Evolutionary conservation across 169 alveolate species (phyloP).

Genomic region (Plasmodium malariae): DNA sequence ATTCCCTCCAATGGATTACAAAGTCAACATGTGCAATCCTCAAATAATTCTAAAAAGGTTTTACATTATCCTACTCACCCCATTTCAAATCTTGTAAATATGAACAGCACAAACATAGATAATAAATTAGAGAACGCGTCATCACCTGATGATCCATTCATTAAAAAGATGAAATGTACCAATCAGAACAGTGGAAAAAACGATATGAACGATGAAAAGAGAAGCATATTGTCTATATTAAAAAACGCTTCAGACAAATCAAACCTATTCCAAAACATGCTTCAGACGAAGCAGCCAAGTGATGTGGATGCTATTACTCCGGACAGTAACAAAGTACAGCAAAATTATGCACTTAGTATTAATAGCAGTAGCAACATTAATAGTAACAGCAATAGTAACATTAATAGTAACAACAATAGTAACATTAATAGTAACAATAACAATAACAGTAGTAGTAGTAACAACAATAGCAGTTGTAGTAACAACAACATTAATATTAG

Average conservation of each 20-base stretch:
- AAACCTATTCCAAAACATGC: constrained; percentile 19
- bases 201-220: constrained; percentile 18
- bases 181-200: constrained; percentile 2
- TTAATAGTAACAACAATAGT: background rate
- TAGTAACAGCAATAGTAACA: background rate
- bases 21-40: constrained; percentile 14
- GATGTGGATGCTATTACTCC: constrained; percentile 17
- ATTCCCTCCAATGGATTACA: constrained; percentile 36
- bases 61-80: constrained; percentile 22
- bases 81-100: constrained; percentile 16
- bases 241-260: constrained; percentile 28
- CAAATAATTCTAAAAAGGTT: constrained; percentile 20
- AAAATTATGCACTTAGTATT: constrained; percentile 12
- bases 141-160: constrained; percentile 32
- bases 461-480: background rate
- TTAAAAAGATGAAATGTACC: constrained; percentile 15
- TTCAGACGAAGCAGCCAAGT: constrained; percentile 9
- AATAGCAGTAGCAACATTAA: background rate
- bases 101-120: constrained; percentile 22
- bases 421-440: background rate
- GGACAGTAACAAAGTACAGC: constrained; percentile 17
- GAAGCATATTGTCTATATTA: constrained; percentile 4
- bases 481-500: background rate
- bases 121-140: constrained; percentile 7
- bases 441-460: background rate